These are phyloP conservation scores for Candida sp. DNA, from an alignment of 1,139 yeast genomes.

Conservation along the genomic window DNA sequence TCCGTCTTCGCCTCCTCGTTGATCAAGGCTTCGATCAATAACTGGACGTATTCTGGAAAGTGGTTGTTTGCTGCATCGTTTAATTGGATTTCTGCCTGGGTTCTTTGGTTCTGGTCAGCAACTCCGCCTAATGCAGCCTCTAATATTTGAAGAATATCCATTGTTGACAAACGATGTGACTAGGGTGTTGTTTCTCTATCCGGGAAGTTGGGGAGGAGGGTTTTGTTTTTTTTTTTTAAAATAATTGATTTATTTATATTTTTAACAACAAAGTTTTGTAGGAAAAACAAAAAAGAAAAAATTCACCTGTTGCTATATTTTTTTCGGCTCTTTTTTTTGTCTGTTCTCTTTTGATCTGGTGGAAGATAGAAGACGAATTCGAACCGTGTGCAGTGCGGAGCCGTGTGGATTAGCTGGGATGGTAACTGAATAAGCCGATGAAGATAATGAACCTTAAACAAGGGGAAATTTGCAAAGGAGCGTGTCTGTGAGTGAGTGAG, in stretches of 20 bases:
- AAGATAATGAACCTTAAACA: neutral
- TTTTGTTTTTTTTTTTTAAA: neutral
- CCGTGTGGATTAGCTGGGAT: neutral
- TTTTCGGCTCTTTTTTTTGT: conserved; percentile 1
- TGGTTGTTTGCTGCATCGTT: conserved; percentile 74
- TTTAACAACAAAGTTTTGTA: neutral
- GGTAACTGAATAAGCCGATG: too few relatives aligned
- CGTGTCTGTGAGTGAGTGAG: too few relatives aligned
- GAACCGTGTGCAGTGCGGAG: neutral
- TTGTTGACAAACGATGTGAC: conserved; percentile 17
- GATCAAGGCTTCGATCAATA: conserved; percentile 75
- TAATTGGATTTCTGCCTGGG: conserved; percentile 83
- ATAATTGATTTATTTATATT: neutral
- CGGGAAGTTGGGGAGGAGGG: neutral
- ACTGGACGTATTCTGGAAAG: conserved; percentile 72
- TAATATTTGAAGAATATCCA: conserved; percentile 76
- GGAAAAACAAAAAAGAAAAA: neutral
- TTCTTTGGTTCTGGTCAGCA: conserved; percentile 69
- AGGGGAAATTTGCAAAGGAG: neutral
- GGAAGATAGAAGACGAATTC: neutral
- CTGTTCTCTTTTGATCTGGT: neutral
- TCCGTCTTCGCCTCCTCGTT: conserved; percentile 71
- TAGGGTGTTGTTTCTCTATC: neutral
- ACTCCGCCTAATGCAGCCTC: conserved; percentile 73
- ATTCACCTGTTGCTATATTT: conserved; percentile 4